Evolutionary conservation across 257 asterid genomes (phyloP), one percentile per base, ranked within the genome.

Genomic region (Solanum etuberosum): DNA sequence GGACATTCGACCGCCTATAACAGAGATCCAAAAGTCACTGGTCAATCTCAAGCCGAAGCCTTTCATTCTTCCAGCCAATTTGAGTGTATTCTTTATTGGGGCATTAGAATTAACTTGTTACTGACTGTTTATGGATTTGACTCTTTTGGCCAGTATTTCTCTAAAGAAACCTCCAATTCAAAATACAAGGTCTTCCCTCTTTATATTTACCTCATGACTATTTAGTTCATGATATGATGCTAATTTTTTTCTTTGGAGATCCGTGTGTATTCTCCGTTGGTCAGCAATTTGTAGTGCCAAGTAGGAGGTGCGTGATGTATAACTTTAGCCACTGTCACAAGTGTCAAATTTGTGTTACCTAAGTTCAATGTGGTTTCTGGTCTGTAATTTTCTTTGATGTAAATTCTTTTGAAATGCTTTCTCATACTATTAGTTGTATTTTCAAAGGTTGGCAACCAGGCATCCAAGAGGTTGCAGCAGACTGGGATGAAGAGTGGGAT

Each of bases 401-500:
- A 48, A 48, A 87, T 81, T 81, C 43, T 48, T 40, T 80, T 81
- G 43, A 48, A 81, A 29, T 81, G 43, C 85, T 81, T 29, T 46
- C 85, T 81, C 68, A 81, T 87, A 76, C 31, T 43, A 42, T 35
- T 14, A 13, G 1, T 82, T 84, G 86, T 83, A 57, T 61, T 86
- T 65, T 88, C 35, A 29, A 87, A 97, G 99, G 99, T 89, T 97
- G 99, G 99, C 99, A 97, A 93, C 91, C 92, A 88, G 99, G 99
- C 86, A 90, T 97, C 86, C 97, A 90, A 94, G 97, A 89, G 88
- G 92, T 93, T 87, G 96, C 98, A 57, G 99, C 99, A 91, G 99
- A 97, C 88, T 97, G 98, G 99, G 97, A 97, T 89, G 99, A 94
- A 91, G 93, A 85, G 83, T 97, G 99, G 99, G 99, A 96, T 90